These are phyloP conservation scores for Podosphaera leucotricha DNA, from an alignment of 2,329 filamentous ascomycete species.

Conservation along the genomic window DNA sequence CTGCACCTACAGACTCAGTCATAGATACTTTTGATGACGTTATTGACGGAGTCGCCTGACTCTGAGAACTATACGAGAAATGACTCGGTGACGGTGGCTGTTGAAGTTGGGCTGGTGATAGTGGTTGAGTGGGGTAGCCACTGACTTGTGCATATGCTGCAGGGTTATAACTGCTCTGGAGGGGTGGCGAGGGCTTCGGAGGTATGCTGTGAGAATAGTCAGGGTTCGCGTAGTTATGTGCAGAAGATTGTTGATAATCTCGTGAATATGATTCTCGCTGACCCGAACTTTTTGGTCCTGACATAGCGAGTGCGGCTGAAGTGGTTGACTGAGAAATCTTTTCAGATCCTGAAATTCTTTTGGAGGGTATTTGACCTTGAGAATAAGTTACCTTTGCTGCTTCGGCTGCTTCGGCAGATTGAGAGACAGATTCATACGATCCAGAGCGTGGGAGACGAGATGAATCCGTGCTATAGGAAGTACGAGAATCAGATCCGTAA, in stretches of 20 bases:
- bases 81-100: constrained; percentile 12
- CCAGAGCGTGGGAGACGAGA: constrained; percentile 13
- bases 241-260: constrained; percentile 9
- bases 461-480: constrained; percentile 14
- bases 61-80: constrained; percentile 14
- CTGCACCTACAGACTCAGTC: constrained; percentile 12
- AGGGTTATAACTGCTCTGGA: constrained; percentile 52
- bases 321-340: constrained; percentile 27
- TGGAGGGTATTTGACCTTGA: constrained; percentile 23
- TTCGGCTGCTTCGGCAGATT: constrained; percentile 31
- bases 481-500: constrained; percentile 6
- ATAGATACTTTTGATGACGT: constrained; percentile 7
- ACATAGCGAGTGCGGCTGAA: constrained; percentile 31
- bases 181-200: constrained; percentile 19
- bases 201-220: constrained; percentile 8
- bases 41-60: constrained; percentile 12
- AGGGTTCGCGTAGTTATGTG: constrained; percentile 8
- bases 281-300: constrained; percentile 16
- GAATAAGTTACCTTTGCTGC: constrained; percentile 40
- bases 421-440: constrained; percentile 18
- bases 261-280: constrained; percentile 12
- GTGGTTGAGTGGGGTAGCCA: constrained; percentile 23
- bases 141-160: constrained; percentile 46
- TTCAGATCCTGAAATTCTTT: constrained; percentile 26
- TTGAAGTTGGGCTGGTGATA: constrained; percentile 14